A percentile compares a stretch with the other conserved stretches of the same genome.
phyloP scores from a whole-genome alignment of 2,329 filamentous ascomycete species.

The Tolypocladium amazonense region DNA sequence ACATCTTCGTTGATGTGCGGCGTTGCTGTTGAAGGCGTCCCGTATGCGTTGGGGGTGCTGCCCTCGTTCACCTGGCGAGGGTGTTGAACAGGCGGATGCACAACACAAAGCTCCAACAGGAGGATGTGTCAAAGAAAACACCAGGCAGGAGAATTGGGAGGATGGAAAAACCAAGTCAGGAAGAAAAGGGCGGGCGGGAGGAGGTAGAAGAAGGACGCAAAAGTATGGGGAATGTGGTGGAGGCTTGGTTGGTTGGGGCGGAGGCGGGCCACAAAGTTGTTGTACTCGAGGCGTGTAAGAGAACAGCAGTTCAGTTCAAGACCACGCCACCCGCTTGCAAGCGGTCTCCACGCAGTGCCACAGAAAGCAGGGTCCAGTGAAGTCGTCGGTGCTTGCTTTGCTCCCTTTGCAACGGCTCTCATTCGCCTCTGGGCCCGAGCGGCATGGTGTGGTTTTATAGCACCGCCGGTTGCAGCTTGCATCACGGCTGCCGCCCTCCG shows the following conservation, averaged over 20 bases:
- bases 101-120: neutral
- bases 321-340: neutral
- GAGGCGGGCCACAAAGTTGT: constrained; percentile 7
- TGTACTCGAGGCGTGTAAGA: neutral
- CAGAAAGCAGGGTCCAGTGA: neutral
- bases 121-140: neutral
- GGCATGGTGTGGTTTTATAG: neutral
- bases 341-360: neutral
- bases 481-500: neutral
- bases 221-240: constrained; percentile 1
- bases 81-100: neutral
- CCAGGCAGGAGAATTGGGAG: neutral
- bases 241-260: constrained; percentile 1
- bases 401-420: neutral
- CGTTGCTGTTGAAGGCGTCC: neutral
- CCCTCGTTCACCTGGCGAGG: neutral
- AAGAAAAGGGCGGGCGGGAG: neutral
- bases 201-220: neutral
- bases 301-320: neutral
- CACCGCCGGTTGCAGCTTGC: neutral
- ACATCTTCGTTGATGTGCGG: constrained; percentile 12
- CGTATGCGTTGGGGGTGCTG: neutral
- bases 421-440: neutral
- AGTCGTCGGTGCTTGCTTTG: neutral
- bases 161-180: neutral